These are phyloP conservation scores for Mycena haematopus DNA, from an alignment of 768 basidiomycete species.

Conservation along the genomic window DNA sequence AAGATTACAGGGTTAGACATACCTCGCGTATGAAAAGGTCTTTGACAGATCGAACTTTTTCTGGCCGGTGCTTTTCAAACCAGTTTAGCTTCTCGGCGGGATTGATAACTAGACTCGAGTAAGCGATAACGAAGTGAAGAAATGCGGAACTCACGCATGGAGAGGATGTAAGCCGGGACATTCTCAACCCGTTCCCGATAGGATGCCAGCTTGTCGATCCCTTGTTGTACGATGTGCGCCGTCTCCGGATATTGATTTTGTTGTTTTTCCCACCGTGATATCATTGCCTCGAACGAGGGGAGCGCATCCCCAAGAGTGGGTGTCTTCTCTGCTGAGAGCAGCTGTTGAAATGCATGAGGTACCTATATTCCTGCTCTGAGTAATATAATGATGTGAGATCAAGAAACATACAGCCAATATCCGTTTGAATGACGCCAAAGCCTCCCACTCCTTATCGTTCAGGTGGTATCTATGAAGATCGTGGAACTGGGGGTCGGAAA, in stretches of 20 bases:
- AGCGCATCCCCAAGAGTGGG: constrained; percentile 33
- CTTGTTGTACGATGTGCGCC: constrained; percentile 13
- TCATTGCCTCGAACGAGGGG: constrained; percentile 31
- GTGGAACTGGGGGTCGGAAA: constrained; percentile 30
- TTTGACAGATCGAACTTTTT: not conserved
- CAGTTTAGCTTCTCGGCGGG: not conserved
- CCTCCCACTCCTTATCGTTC: constrained; percentile 34
- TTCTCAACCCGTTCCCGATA: constrained; percentile 1
- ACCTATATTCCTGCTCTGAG: constrained; percentile 21
- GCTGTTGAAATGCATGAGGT: constrained; percentile 36
- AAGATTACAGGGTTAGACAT: too few relatives aligned
- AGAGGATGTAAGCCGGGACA: not conserved
- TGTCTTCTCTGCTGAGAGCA: constrained; percentile 32
- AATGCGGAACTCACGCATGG: not conserved
- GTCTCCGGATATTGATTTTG: constrained; percentile 14
- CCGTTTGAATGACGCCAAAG: constrained; percentile 29
- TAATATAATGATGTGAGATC: not conserved
- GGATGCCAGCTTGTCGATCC: not conserved
- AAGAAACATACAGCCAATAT: constrained; percentile 36
- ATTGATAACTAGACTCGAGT: not conserved
- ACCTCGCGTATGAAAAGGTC: not conserved
- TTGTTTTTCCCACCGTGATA: constrained; percentile 23
- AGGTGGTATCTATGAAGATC: constrained; percentile 36
- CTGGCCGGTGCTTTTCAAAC: not conserved
- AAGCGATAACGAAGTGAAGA: not conserved